Evolutionary conservation across 1,284 basidiomycete species (phyloP).

Genomic region (Trichosporon inkin): DNA sequence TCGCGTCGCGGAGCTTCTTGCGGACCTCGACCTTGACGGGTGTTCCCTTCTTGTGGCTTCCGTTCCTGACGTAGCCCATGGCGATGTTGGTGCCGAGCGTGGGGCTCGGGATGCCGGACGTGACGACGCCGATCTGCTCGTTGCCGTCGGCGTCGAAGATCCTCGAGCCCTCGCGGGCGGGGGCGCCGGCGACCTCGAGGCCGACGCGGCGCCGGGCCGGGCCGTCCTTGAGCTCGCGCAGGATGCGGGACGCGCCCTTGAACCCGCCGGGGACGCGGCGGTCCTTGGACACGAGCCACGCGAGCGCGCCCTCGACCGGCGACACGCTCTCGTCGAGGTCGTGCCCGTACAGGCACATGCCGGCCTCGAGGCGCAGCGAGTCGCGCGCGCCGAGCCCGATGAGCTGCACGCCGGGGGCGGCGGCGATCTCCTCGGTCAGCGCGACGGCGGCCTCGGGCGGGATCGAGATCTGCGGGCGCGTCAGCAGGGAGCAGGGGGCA

Average conservation of each 20-base stretch:
- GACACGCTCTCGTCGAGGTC: conserved; percentile 83
- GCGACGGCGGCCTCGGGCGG: conserved; percentile 70
- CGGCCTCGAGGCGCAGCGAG: conserved; percentile 87
- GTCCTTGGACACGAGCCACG: conserved; percentile 91
- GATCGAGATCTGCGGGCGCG: conserved; percentile 69
- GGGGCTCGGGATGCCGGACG: conserved; percentile 93
- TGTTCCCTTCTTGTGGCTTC: conserved; percentile 87
- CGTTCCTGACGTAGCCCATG: conserved; percentile 83
- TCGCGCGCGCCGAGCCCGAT: conserved; percentile 91
- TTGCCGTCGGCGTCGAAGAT: conserved; percentile 61
- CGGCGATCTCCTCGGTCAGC: conserved; percentile 65
- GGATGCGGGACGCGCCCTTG: conserved; percentile 76
- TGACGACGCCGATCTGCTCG: conserved; percentile 68
- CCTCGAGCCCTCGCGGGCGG: conserved; percentile 82
- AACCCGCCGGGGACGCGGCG: conserved; percentile 65
- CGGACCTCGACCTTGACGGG: conserved; percentile 54
- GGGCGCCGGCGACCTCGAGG: conserved; percentile 73
- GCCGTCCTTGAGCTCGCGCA: conserved; percentile 74
- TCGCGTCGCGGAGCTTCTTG: conserved; percentile 48
- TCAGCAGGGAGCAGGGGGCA: too few species aligned
- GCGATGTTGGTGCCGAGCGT: conserved; percentile 87
- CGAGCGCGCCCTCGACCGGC: conserved; percentile 84
- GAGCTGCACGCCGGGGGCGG: conserved; percentile 67
- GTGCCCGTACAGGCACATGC: conserved; percentile 96
- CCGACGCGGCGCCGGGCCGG: conserved; percentile 78